Percentiles rank a stretch among this genome's conserved stretches.
Conservation (phyloP, 495 filamentous ascomycete species). For the Friedmanniomyces simplex region DNA sequence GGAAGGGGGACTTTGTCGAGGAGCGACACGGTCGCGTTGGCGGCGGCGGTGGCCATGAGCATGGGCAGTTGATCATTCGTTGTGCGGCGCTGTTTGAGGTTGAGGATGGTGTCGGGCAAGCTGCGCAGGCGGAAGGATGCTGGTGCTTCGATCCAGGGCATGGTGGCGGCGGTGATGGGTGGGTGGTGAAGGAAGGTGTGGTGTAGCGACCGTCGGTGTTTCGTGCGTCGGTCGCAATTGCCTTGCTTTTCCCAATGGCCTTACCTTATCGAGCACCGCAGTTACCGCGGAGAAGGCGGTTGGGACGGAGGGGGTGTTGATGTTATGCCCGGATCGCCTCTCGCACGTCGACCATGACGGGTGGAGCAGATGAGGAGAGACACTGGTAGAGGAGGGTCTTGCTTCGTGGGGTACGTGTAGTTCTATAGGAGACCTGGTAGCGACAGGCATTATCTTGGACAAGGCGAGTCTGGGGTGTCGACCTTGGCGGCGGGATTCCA, state of each 20-base stretch:
- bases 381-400: too few relatives aligned
- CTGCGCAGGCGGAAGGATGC: conserved; percentile 18
- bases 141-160: conserved; percentile 12
- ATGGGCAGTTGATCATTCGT: conserved; percentile 3
- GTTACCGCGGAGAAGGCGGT: too few relatives aligned
- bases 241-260: not conserved
- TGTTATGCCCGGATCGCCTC: too few relatives aligned
- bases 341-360: too few relatives aligned
- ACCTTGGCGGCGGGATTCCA: too few relatives aligned
- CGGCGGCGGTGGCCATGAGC: not conserved
- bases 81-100: not conserved
- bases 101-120: not conserved
- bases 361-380: too few relatives aligned
- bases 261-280: too few relatives aligned
- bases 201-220: not conserved
- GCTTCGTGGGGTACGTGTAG: too few relatives aligned
- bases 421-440: too few relatives aligned
- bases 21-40: not conserved
- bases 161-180: not conserved
- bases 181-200: not conserved
- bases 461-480: too few relatives aligned
- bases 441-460: too few relatives aligned
- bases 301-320: too few relatives aligned
- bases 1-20: not conserved
- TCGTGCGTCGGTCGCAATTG: not conserved